Evolutionary conservation across 2,329 filamentous ascomycete genomes (phyloP), one percentile per base, ranked within the genome.

Genomic region (Aotearoamyces nothofagi): DNA sequence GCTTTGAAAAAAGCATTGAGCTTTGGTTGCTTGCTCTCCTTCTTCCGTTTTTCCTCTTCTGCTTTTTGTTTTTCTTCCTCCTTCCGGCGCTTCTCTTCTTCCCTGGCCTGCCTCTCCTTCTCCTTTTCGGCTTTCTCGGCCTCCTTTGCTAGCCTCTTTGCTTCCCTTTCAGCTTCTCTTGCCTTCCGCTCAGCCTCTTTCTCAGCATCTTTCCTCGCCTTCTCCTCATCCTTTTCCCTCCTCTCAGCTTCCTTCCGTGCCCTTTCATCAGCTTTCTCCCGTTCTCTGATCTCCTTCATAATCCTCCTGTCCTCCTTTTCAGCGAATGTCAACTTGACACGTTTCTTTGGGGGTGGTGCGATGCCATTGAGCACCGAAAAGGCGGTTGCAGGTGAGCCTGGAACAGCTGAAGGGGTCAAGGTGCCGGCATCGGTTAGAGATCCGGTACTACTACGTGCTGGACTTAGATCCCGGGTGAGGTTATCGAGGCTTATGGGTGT

Each of bases 11-110:
- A 42, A 8, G 29, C 39, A 15, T 26, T 49, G n/a, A 51, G 36
- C 22, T 46, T 52, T 39, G 56, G 57, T 34, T 63, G 57, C 29
- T 56, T 55, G 23, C 57, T 54, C 27, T 58, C 60, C 33, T 61
- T 57, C 30, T 53, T 51, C 34, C 53, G 55, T 35, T 61, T 58
- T 26, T 57, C 54, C 34, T 63, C 55, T 29, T 49, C 61, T 2
- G 39, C 46, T 38, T 63, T 59, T 31, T 60, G 55, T 35, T 50
- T 42, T 24, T 45, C 42, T 16, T 46, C 44, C 14, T 38, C 38
- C 28, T 41, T 20, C n/a, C 19, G 19, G n/a, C 19, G 19, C 34
- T 56, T 57, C n/a, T 54, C 51, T 20, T 56, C 47, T 5, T 47
- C 45, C 39, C 41, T 43, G 45, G 43, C 37, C 44, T 35, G 14